Evolutionary conservation across 345 rosid species (phyloP).

Genomic region (Eucalyptus tenuipes): DNA sequence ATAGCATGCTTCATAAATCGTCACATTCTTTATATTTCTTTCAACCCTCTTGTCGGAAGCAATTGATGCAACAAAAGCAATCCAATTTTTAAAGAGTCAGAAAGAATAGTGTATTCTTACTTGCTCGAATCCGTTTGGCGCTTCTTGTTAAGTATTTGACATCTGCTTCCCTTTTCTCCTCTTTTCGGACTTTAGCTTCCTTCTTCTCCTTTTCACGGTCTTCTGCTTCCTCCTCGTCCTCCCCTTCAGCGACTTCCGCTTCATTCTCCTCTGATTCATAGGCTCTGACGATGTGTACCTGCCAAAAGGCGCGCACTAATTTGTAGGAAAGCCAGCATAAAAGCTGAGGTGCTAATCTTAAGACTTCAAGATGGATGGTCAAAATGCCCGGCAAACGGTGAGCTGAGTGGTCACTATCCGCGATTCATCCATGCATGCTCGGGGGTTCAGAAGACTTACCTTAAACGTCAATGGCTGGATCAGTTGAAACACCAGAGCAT

Average conservation of each 20-base stretch:
- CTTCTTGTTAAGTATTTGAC: constrained; percentile 2
- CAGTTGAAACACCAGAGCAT: constrained; percentile 35
- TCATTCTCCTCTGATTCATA: constrained; percentile 7
- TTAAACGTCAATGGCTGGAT: constrained; percentile 14
- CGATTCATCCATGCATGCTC: neutral
- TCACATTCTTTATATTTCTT: neutral
- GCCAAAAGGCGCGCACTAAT: neutral
- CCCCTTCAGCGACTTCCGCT: neutral
- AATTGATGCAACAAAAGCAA: neutral
- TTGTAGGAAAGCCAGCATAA: neutral
- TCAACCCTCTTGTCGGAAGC: neutral
- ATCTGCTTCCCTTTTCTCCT: neutral
- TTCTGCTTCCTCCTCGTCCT: neutral
- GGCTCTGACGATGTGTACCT: constrained; percentile 35
- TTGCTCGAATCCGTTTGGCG: constrained; percentile 17
- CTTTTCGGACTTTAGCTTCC: neutral
- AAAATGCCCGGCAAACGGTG: neutral
- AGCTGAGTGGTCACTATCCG: neutral
- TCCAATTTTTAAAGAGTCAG: neutral
- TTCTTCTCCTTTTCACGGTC: neutral
- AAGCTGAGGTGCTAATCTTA: neutral
- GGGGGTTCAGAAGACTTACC: neutral
- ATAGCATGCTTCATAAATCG: neutral
- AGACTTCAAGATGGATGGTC: neutral
- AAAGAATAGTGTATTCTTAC: neutral